Base-by-base conservation (phyloP, 257 asterid genomes). In the Solanum lycopersicoides region DNA sequence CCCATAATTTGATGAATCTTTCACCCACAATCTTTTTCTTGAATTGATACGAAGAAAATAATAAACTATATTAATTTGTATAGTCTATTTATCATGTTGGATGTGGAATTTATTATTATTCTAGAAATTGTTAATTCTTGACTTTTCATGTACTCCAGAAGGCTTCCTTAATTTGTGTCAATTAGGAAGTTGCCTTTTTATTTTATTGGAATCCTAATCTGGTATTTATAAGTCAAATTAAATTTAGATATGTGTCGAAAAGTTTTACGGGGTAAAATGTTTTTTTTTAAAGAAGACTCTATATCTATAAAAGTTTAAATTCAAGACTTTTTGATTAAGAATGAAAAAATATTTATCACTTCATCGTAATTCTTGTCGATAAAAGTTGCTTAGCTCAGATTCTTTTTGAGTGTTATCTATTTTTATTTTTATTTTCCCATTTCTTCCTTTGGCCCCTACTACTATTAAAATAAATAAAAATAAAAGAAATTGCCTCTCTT, bases 291-390 rank as follows among this genome's bases (percentile, higher is more conserved):
- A 53, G 16, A 3, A 3, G 63, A 0, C 23, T 6, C 0, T 0
- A 0, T 18, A 3, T 0, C 10, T 53, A 53, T 16, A 0, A 16
- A 0, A 53, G 16, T 1, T 53, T 0, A 0, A 53, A 53, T 16
- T 0, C 0, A 16, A 53, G 9, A 16, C 1, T 3, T 53, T 9
- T 53, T 53, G 3, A 0, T 16, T 6, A 53, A 16, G 3, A 1
- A 53, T 16, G 0, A 53, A 16, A 16, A 2, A 16, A 16, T 16
- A 16, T 9, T 53, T 8, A 53, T 6, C 10, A 16, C 6, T 6
- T 0, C 9, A 53, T 53, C 23, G 2, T 9, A 53, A 53, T 0
- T 53, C 3, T 16, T 2, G 0, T 53, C 4, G 63, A 10, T 0
- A 3, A 12, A 76, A n/a, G 34, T 76, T 18, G 65, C 65, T n/a